Base-by-base conservation (phyloP, 139 green algal genomes). In the Cymbomonas tetramitiformis region DNA sequence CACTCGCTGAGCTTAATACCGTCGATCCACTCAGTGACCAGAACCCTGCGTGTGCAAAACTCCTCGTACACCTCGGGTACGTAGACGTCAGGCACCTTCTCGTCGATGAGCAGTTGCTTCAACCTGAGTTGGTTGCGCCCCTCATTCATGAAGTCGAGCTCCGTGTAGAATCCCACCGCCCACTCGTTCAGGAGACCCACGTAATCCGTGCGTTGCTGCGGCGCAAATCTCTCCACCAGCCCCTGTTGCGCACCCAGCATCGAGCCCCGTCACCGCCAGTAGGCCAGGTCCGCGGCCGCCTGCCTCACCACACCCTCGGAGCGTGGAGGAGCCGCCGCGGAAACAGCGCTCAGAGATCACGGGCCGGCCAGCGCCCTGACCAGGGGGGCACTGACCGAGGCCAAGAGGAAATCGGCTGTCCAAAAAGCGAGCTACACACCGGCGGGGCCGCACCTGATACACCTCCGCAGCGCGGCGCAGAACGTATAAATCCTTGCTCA, bases 111-210 rank as follows among this genome's bases (percentile, higher is more conserved):
- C 36, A 88, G 66, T 52, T 78, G 31, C 33, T 57, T 30, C 80
- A 91, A 85, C 30, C 73, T 66, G 9, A 61, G 21, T 5, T 63
- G 59, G 55, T 91, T 94, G 7, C 83, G 59, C 21, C 82, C 86
- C 68, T 93, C 84, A 41, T 91, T 90, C 18, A 79, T 43, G 71
- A 95, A 96, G 67, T 96, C 87, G 67, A 94, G 79, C 70, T 95
- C 85, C 0, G 83, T 86, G 67, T 87, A 94, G 32, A 88, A 79
- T 2, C 80, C 65, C 36, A 63, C 50, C 3, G 73, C 73, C 62
- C 62, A 81, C 33, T 67, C 70, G 51, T 81, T 72, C 3, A 81
- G 39, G 6, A 81, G 46, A 5, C 25, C 72, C 23, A 72, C 62
- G 70, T 93, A 90, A 78, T 94, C 85, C 26, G 82, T 90, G 19